phyloP scores from a whole-genome alignment of 1,139 yeast genomes.

The Geotrichum histeridarum region DNA sequence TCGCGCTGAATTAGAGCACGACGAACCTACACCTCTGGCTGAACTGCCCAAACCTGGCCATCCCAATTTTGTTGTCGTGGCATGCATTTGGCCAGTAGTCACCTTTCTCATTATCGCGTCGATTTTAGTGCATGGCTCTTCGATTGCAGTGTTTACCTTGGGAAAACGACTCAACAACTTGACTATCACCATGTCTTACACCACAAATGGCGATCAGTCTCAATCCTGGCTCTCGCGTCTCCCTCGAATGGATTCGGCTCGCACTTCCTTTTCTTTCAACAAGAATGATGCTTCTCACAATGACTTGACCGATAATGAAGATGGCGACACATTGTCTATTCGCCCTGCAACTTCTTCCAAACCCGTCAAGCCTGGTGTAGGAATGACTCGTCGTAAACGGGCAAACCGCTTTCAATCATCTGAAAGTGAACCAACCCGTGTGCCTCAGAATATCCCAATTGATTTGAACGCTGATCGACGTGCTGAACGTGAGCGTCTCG shows the following conservation, averaged over 20 bases:
- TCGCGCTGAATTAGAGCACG: constrained; percentile 67
- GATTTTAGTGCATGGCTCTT: constrained; percentile 91
- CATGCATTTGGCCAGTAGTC: constrained; percentile 84
- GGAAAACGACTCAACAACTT: constrained; percentile 87
- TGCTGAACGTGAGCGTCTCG: constrained; percentile 5
- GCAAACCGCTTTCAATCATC: not conserved
- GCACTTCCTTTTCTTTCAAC: constrained; percentile 73
- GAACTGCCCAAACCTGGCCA: constrained; percentile 50
- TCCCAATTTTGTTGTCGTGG: constrained; percentile 64
- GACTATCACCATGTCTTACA: constrained; percentile 56
- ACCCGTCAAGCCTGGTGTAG: constrained; percentile 74
- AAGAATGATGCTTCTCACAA: constrained; percentile 56
- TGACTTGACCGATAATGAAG: not conserved
- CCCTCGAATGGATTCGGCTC: constrained; percentile 67
- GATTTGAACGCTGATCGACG: constrained; percentile 28
- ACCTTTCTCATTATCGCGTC: constrained; percentile 82
- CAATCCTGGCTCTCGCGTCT: constrained; percentile 86
- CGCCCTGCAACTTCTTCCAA: constrained; percentile 40
- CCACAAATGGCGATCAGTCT: constrained; percentile 51
- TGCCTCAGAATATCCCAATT: constrained; percentile 31
- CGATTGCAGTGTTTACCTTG: constrained; percentile 86
- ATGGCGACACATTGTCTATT: not conserved
- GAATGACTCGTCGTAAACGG: constrained; percentile 51
- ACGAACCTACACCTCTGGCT: constrained; percentile 53
- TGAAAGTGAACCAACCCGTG: constrained; percentile 74